phyloP scores from a whole-genome alignment of 495 filamentous ascomycete genomes.

The Talaromyces wortmannii region DNA sequence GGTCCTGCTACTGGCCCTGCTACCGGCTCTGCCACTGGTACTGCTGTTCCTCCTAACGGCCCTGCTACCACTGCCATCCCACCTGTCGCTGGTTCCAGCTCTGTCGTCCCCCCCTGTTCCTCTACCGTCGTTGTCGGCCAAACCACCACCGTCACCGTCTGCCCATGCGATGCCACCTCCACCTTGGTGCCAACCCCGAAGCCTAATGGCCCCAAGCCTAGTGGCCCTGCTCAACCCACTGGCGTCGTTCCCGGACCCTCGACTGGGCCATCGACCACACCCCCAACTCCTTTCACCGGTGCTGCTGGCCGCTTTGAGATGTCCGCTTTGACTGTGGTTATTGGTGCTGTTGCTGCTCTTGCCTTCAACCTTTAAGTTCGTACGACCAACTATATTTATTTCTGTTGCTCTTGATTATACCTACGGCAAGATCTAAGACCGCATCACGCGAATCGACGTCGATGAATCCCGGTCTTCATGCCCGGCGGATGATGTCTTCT shows the following conservation, averaged over 20 bases:
- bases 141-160: background rate
- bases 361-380: constrained; percentile 18
- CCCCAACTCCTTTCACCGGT: background rate
- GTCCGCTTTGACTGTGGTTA: constrained; percentile 15
- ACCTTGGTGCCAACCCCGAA: background rate
- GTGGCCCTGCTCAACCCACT: background rate
- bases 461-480: background rate
- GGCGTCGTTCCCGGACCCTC: background rate
- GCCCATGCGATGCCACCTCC: background rate
- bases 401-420: background rate
- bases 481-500: background rate
- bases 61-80: constrained; percentile 5
- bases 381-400: too few species aligned
- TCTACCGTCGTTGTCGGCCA: constrained; percentile 8
- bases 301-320: constrained; percentile 20
- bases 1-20: constrained; percentile 1
- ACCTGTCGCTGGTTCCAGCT: constrained; percentile 4
- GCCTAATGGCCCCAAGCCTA: background rate
- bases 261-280: background rate
- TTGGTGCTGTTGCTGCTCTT: constrained; percentile 14
- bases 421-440: background rate
- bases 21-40: constrained; percentile 7
- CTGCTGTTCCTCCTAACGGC: background rate
- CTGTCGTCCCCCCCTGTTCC: constrained; percentile 6
- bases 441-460: background rate